Base-by-base conservation (phyloP, 2,329 filamentous ascomycete genomes). In the Alternaria metachromatica region DNA sequence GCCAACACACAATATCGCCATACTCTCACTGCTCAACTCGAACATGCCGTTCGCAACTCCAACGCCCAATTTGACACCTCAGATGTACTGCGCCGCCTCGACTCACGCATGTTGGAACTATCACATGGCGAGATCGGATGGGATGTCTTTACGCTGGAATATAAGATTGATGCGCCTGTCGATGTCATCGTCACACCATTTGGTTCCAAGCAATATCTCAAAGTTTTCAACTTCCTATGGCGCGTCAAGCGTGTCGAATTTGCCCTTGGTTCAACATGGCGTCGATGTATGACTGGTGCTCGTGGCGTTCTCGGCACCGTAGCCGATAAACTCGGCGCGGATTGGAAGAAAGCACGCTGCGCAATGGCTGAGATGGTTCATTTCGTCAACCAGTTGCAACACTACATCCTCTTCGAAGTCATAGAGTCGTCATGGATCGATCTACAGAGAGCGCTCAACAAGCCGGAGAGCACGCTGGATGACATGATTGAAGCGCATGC, bases 171-270 rank as follows among this genome's bases (percentile, higher is more conserved):
- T 78, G 92, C 95, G 2, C 96, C 96, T 0, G 92, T 97, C 23
- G 96, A 99, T 77, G 96, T 99, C 26, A 94, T 99, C 51, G 94
- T 99, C 43, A 98, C 95, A 0, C 93, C 96, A 45, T 97, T 94
- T 88, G 94, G 94, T 49, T 95, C 92, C 69, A 92, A 95, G 21
- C 95, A 99, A 78, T 99, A 99, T 78, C 90, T 99, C 72, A 98
- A 98, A 78, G 93, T 99, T 10, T 99, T 99, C 87, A 99, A 99
- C 81, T 97, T 99, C 76, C 87, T 99, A 4, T 99, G 96, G 95
- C 91, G 96, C 66, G 93, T 99, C 76, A 99, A 99, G 82, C 91
- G 96, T 26, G 96, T 99, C 55, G 96, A 99, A 76, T 99, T 98
- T 75, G 94, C 93, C 0, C 87, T 99, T 2, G 88, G 91, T 6